Conservation (phyloP, 192 early-diverging fungal genomes). For the Chytriomyces sp. region DNA sequence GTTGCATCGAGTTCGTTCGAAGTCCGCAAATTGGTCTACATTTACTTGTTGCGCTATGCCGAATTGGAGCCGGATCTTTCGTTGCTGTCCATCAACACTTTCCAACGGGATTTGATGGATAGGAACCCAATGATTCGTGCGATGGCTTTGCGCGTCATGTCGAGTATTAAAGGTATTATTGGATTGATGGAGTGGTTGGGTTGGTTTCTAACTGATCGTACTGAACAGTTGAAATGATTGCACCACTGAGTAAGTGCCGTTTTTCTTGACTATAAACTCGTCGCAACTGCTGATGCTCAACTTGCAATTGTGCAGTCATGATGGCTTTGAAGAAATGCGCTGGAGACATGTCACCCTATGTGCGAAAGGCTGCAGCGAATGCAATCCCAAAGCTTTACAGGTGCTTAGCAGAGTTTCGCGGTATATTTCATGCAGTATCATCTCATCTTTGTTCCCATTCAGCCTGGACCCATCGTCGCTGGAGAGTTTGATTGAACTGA, state of each 20-base stretch:
- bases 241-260: slow-evolving; percentile 68
- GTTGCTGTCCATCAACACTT: slow-evolving; percentile 94
- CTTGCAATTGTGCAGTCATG: slow-evolving; percentile 60
- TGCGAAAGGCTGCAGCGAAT: slow-evolving; percentile 89
- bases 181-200: too few relatives aligned
- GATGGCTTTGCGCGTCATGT: slow-evolving; percentile 95
- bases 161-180: slow-evolving; percentile 74
- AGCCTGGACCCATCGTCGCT: slow-evolving; percentile 81
- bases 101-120: slow-evolving; percentile 95
- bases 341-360: slow-evolving; percentile 88
- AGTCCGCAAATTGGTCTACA: slow-evolving; percentile 93
- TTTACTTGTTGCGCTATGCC: slow-evolving; percentile 93
- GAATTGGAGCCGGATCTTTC: slow-evolving; percentile 97
- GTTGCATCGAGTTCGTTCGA: slow-evolving; percentile 89
- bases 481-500: slow-evolving; percentile 77
- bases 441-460: slow-evolving; percentile 3
- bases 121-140: slow-evolving; percentile 91
- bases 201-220: too few relatives aligned
- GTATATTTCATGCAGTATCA: slow-evolving; percentile 16
- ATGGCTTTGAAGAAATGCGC: slow-evolving; percentile 87
- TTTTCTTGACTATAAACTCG: background rate
- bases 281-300: background rate
- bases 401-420: slow-evolving; percentile 39
- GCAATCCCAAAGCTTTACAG: slow-evolving; percentile 87
- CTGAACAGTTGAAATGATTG: slow-evolving; percentile 78